Evolutionary conservation across 2,329 filamentous ascomycete genomes (phyloP), one percentile per base, ranked within the genome.

Genomic region (Exserohilum rostratum): DNA sequence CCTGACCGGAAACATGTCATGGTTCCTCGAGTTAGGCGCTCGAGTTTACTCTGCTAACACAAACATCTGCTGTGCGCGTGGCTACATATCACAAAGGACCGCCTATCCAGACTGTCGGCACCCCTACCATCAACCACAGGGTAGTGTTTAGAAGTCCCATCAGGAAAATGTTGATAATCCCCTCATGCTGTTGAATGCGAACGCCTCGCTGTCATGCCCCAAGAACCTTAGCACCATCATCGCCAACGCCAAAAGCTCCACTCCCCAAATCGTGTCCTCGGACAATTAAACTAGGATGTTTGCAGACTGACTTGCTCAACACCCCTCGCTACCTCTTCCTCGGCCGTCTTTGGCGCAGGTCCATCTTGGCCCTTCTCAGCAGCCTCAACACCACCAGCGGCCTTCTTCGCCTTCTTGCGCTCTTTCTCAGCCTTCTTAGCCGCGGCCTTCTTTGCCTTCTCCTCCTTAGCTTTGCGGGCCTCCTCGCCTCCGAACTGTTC

Each of bases 401-500:
- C 62, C 73, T 88, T 88, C 64, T 80, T 79, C 5, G 76, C 82
- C 56, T 91, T 88, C 65, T 82, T 81, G 38, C 76, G 71, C 62
- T 88, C 80, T 62, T 91, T 87, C 62, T 90, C 84, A 2, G 83
- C 85, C 74, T 87, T 86, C 49, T 84, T 79, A 2, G 80, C 80
- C 0, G 79, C 79, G 34, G 79, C 80, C 62, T 83, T 81, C 27
- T 82, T 79, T 38, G 85, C 87, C 69, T 89, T 89, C 62, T 90
- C 87, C 67, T 89, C 89, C 68, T 88, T 88, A 35, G 87, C 80
- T 60, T 90, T 86, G 64, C 88, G 81, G 31, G 83, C 82, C 68
- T 87, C 85, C 17, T 83, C 85, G 6, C 87, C 87, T 46, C 87
- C 87, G 65, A 87, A 96, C 64, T 85, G 83, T 59, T 89, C 85